Evolutionary conservation across 352 stramenopile genomes (phyloP), one percentile per base, ranked within the genome.

Genomic region (Phytophthora rubi): DNA sequence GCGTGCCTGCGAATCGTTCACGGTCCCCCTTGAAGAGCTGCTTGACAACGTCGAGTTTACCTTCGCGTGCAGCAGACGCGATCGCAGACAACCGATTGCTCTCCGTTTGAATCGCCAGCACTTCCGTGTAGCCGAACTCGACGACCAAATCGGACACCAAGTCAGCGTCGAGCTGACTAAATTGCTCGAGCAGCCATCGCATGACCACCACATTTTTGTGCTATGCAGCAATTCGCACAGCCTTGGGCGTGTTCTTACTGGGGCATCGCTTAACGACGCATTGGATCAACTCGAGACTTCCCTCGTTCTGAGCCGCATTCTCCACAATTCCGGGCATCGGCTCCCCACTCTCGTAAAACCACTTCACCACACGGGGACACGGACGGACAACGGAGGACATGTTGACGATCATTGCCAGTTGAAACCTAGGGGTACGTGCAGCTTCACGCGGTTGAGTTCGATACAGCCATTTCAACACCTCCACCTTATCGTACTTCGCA

Each of bases 161-260:
- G 13, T 39, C 33, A 12, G 33, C 33, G 33, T 39, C 33, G 8
- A 39, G 33, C 33, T 39, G 0, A 12, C 13, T 12, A 12, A 39
- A 39, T 39, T 39, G 33, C 33, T 39, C 33, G 13, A 39, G 33
- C 7, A 39, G 33, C 33, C 33, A 39, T 12, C 33, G 33, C 33
- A 39, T 39, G 8, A 7, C 13, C 7, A 39, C 33, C 9, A 30
- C 26, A 30, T 30, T 30, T 30, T 30, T 30, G 26, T 30, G 26
- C 26, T 30, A 0, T 30, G 26, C 2, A 2, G 26, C 26, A 6
- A 30, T 30, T 30, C 35, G 44, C 44, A 51, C 44, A 12, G n/a
- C 44, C 44, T 51, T 51, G 44, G 44, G 44, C n/a, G 44, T 51
- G n/a, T 51, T 51, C 12, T 10, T 12, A 51, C 44, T 51, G 44